phyloP scores from a whole-genome alignment of 148 eudicot genomes.

The Talinum fruticosum region DNA sequence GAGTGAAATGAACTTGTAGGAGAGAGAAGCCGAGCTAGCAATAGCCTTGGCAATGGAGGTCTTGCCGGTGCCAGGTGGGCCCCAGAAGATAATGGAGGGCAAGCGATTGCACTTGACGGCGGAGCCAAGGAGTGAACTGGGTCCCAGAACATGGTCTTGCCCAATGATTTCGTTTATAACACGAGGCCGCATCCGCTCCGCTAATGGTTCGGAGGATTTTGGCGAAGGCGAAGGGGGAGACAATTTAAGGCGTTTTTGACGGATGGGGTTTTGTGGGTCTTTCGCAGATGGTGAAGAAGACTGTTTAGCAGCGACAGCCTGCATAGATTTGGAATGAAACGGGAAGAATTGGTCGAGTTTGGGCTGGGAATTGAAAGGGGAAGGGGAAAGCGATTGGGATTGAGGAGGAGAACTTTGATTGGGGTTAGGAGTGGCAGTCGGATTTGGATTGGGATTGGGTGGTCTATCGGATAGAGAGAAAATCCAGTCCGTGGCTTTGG shows the following conservation, averaged over 20 bases:
- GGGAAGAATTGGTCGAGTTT: constrained; percentile 33
- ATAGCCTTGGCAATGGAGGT: constrained; percentile 82
- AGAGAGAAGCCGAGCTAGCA: constrained; percentile 23
- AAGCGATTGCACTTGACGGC: constrained; percentile 49
- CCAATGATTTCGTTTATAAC: constrained; percentile 58
- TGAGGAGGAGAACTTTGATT: background rate
- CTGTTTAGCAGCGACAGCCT: constrained; percentile 28
- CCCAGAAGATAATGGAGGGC: constrained; percentile 80
- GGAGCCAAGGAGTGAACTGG: constrained; percentile 46
- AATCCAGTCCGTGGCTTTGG: constrained; percentile 68
- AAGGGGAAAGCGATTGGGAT: constrained; percentile 15
- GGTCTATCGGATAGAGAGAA: constrained; percentile 37
- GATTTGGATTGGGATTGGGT: too few relatives aligned
- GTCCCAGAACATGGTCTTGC: constrained; percentile 65
- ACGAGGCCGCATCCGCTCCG: constrained; percentile 80
- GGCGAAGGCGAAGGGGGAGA: background rate
- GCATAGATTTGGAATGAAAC: constrained; percentile 30
- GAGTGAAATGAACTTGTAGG: constrained; percentile 55
- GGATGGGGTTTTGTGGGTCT: constrained; percentile 30
- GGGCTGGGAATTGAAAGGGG: constrained; percentile 23
- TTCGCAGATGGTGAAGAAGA: constrained; percentile 8
- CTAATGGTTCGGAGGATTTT: constrained; percentile 36
- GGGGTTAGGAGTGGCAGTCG: too few relatives aligned
- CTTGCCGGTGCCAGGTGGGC: constrained; percentile 97
- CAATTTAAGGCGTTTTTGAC: constrained; percentile 35